These are phyloP conservation scores for Petunia axillaris DNA, from an alignment of 257 asterid species.

Conservation along the genomic window DNA sequence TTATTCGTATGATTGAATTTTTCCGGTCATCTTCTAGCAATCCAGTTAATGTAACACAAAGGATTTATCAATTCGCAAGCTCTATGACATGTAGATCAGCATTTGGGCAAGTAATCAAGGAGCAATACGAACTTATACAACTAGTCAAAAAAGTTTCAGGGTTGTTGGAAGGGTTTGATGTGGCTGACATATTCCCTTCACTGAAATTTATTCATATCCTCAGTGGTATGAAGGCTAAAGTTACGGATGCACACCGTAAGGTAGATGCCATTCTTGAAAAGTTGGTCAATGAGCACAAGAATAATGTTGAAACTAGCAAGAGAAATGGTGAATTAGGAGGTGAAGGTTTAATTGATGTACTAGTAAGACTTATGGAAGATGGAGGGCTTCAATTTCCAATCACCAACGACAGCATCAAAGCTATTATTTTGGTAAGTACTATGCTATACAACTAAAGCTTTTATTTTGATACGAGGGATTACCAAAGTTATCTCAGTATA, in stretches of 20 bases:
- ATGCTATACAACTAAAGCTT: too few relatives aligned
- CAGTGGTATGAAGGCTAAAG: not conserved
- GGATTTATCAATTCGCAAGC: not conserved
- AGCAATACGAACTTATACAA: not conserved
- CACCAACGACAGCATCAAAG: slow-evolving; percentile 20
- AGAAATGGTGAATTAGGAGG: not conserved
- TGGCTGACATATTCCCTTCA: not conserved
- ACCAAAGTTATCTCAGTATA: too few relatives aligned
- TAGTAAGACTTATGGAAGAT: not conserved
- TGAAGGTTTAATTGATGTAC: not conserved
- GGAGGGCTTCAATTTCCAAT: not conserved
- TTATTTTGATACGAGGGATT: too few relatives aligned
- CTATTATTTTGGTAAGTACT: slow-evolving; percentile 10
- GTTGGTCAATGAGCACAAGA: not conserved
- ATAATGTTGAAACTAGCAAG: not conserved
- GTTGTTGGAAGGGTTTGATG: not conserved
- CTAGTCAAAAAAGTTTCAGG: not conserved
- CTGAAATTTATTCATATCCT: not conserved
- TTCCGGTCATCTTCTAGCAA: not conserved
- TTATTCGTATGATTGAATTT: not conserved
- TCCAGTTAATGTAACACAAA: not conserved
- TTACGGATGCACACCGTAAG: not conserved
- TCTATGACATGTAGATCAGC: not conserved
- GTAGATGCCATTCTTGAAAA: slow-evolving; percentile 11
- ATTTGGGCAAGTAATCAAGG: not conserved